Conservation (phyloP, 345 rosid species). For the Populus alba region DNA sequence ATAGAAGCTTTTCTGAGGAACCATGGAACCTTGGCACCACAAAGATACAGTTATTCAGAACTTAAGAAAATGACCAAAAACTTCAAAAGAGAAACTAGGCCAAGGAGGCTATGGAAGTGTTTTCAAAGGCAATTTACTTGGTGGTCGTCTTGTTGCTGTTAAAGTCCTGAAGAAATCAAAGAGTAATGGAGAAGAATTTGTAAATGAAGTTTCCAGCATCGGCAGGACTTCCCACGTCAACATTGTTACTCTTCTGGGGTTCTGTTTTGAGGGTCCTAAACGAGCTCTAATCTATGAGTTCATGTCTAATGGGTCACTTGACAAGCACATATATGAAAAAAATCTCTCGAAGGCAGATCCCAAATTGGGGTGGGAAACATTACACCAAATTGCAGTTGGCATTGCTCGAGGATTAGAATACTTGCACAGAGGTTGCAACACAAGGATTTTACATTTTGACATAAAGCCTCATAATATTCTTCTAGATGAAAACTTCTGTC, state of each 20-base stretch:
- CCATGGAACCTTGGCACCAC: neutral
- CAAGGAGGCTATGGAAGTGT: neutral
- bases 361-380: neutral
- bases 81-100: neutral
- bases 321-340: too few species aligned
- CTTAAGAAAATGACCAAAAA: neutral
- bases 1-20: neutral
- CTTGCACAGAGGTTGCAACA: constrained; percentile 12
- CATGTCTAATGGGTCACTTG: too few species aligned
- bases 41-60: neutral
- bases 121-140: constrained; percentile 10
- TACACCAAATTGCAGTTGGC: neutral
- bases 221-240: constrained; percentile 17
- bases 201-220: constrained; percentile 16
- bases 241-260: constrained; percentile 5
- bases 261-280: too few species aligned
- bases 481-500: constrained; percentile 6
- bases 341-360: too few species aligned
- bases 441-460: constrained; percentile 10
- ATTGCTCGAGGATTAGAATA: constrained; percentile 11
- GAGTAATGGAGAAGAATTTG: constrained; percentile 16
- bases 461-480: constrained; percentile 19
- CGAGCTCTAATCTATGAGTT: too few species aligned
- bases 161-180: constrained; percentile 14
- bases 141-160: constrained; percentile 5